phyloP scores from a whole-genome alignment of 2,329 filamentous ascomycete species.

The Orbilia oligospora region DNA sequence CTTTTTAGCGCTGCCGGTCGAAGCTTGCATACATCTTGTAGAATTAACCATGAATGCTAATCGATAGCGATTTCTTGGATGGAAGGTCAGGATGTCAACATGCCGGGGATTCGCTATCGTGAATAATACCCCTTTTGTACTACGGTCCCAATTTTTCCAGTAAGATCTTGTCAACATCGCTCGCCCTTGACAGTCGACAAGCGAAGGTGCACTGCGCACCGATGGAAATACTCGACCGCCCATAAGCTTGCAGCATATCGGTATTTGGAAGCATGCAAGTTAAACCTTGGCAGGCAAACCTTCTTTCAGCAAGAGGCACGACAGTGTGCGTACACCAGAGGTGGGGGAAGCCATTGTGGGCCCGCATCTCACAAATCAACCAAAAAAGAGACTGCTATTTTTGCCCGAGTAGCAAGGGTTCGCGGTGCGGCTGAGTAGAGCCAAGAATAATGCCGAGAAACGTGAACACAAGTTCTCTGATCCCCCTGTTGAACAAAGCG shows the following conservation, averaged over 20 bases:
- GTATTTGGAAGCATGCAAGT: slow-evolving; percentile 58
- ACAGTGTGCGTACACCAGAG: not conserved
- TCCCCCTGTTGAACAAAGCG: slow-evolving; percentile 27
- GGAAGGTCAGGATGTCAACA: not conserved
- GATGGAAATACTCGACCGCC: slow-evolving; percentile 16
- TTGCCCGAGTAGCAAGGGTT: slow-evolving; percentile 53
- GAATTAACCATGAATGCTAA: not conserved
- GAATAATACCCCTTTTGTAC: slow-evolving; percentile 28
- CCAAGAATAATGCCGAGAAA: slow-evolving; percentile 39
- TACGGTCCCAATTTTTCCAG: slow-evolving; percentile 2
- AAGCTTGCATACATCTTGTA: slow-evolving; percentile 42
- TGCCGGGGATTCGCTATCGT: not conserved
- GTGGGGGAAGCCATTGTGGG: slow-evolving; percentile 24
- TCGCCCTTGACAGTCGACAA: slow-evolving; percentile 23
- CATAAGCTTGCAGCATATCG: slow-evolving; percentile 9
- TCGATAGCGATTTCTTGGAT: slow-evolving; percentile 8
- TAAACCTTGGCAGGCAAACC: slow-evolving; percentile 13
- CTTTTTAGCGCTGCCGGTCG: slow-evolving; percentile 44
- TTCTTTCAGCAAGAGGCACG: slow-evolving; percentile 33
- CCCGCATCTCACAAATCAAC: slow-evolving; percentile 32
- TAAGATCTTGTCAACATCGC: slow-evolving; percentile 30
- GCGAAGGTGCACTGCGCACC: slow-evolving; percentile 15
- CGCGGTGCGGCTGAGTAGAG: slow-evolving; percentile 55
- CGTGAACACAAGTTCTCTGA: slow-evolving; percentile 18
- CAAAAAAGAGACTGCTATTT: slow-evolving; percentile 49